phyloP scores from a whole-genome alignment of 176 grass and related monocot genomes.

The Carex kokanica region DNA sequence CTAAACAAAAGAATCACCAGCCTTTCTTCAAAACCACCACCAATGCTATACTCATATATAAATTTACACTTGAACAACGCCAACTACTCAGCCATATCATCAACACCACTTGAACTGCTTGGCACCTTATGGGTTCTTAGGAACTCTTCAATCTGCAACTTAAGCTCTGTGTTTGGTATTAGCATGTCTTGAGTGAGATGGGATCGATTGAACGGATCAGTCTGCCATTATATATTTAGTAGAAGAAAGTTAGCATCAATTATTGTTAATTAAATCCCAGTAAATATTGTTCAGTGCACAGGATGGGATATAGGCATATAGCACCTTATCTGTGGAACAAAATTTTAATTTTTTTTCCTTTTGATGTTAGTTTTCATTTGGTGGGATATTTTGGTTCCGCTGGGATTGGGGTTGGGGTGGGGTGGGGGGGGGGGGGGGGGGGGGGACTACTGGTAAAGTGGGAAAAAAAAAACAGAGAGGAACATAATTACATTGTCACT shows the following conservation, averaged over 20 bases:
- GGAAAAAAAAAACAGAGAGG: not conserved
- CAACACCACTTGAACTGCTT: constrained; percentile 28
- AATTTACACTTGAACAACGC: not conserved
- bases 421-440: not conserved
- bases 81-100: constrained; percentile 46
- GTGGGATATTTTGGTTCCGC: not conserved
- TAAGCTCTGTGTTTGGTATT: constrained; percentile 67
- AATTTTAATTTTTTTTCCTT: not conserved
- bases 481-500: constrained; percentile 67
- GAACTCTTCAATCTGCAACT: constrained; percentile 67
- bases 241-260: not conserved
- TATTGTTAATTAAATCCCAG: not conserved
- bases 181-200: constrained; percentile 96
- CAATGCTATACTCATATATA: not conserved
- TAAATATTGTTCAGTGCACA: not conserved
- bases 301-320: no score
- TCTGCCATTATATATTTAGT: constrained; percentile 48
- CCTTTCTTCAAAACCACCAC: not conserved
- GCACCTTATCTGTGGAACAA: no score
- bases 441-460: not conserved
- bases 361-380: not conserved
- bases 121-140: constrained; percentile 51
- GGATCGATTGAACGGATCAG: constrained; percentile 91
- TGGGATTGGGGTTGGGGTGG: not conserved
- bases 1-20: constrained; percentile 3